Base-by-base conservation (phyloP, 2,329 filamentous ascomycete species). In the Beauveria sp. region DNA sequence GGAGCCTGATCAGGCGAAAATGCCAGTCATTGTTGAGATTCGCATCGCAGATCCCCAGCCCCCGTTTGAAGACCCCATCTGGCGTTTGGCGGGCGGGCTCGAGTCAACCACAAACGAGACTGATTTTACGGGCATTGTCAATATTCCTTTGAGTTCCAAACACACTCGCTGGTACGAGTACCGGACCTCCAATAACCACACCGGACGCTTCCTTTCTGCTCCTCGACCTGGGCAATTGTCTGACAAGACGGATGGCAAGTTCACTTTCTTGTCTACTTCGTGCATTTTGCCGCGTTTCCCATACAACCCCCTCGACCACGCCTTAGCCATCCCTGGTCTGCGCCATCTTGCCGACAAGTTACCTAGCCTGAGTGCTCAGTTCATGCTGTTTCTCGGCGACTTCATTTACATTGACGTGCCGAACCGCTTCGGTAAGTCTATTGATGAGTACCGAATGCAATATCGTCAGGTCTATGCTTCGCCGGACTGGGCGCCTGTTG, bases 381-480 rank as follows among this genome's bases (percentile, higher is more conserved):
- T 90, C 66, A 89, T 90, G 87, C 77, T 90, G n/a, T 90, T 90
- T 73, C 79, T 96, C 0, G 91, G 91, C 41, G 91, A 96, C 68
- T 96, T 94, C 70, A 93, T 96, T 70, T 96, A 96, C 70, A 83
- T 91, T 41, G 94, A 99, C 69, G 93, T 97, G 0, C 93, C 93
- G 0, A 81, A 85, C 53, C 85, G 89, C 10, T 89, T 92, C 70
- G 92, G 91, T 12, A 85, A 82, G 46, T 81, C 84, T 0, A 77
- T 81, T 1, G 86, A 90, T 59, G 86, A 92, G 68, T 99, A 97
- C 72, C 85, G 92, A 55, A 85, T 91, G 70, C 92, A 97, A 70
- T 99, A 99, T 70, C 87, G 93, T 22, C 91, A 96, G 67, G 87
- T 97, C n/a, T 99, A 99, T 70, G 89, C 91, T 0, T 96, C 92